phyloP scores from a whole-genome alignment of 2,329 filamentous ascomycete species.

The Pseudohalonectria lignicola region DNA sequence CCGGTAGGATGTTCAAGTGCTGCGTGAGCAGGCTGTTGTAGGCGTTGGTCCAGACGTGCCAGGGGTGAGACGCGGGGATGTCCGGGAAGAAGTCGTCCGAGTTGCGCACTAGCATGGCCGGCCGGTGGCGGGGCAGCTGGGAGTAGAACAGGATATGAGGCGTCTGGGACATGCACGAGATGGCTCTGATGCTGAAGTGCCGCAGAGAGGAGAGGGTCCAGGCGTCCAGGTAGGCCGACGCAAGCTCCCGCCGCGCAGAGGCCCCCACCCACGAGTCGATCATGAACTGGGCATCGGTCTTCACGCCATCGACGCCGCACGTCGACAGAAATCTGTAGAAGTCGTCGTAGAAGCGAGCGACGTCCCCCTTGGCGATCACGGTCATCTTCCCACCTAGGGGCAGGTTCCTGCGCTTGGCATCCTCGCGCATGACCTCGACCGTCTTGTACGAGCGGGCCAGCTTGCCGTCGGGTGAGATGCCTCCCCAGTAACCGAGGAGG shows the following conservation, averaged over 20 bases:
- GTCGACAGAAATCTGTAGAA: slow-evolving; percentile 75
- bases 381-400: slow-evolving; percentile 55
- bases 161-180: slow-evolving; percentile 90
- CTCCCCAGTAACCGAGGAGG: slow-evolving; percentile 80
- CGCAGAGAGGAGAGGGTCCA: slow-evolving; percentile 72
- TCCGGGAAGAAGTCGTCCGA: slow-evolving; percentile 90
- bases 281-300: slow-evolving; percentile 89
- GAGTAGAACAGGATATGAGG: slow-evolving; percentile 80
- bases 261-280: slow-evolving; percentile 65
- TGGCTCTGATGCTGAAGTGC: slow-evolving; percentile 66
- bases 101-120: slow-evolving; percentile 67
- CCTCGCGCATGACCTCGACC: slow-evolving; percentile 40
- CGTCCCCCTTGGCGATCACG: slow-evolving; percentile 64
- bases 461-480: slow-evolving; percentile 62
- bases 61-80: slow-evolving; percentile 69
- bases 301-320: slow-evolving; percentile 74
- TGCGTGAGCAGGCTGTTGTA: slow-evolving; percentile 77
- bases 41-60: slow-evolving; percentile 93
- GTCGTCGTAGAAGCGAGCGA: slow-evolving; percentile 71
- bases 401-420: slow-evolving; percentile 31
- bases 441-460: slow-evolving; percentile 75
- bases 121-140: slow-evolving; percentile 66
- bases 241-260: slow-evolving; percentile 59
- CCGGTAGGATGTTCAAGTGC: slow-evolving; percentile 77
- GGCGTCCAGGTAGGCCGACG: slow-evolving; percentile 68